Conservation (phyloP, 2,329 filamentous ascomycete genomes). For the Penicillium sp. region DNA sequence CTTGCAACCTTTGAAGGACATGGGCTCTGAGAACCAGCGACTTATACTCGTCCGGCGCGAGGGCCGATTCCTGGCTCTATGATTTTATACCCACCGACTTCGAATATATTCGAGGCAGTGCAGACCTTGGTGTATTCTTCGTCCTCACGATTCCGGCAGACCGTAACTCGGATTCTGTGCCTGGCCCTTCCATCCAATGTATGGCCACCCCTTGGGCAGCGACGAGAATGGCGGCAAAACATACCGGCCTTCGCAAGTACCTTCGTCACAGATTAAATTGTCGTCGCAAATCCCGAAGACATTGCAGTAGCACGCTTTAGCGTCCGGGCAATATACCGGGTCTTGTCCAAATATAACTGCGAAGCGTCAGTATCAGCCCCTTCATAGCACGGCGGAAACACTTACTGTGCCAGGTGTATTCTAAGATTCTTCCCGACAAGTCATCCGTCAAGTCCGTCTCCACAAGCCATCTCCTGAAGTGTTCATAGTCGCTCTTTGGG, state of each 20-base stretch:
- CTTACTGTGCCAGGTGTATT: constrained; percentile 61
- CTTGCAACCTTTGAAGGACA: not conserved
- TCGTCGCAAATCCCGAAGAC: constrained; percentile 60
- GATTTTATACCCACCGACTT: not conserved
- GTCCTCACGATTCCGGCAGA: constrained; percentile 24
- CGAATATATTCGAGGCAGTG: not conserved
- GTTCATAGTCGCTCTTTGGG: constrained; percentile 49
- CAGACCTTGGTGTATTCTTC: too few relatives aligned
- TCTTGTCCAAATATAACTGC: constrained; percentile 59
- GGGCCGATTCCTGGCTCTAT: not conserved
- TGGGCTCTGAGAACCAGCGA: not conserved
- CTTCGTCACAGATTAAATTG: constrained; percentile 40
- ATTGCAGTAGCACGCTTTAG: constrained; percentile 64
- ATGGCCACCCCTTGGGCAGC: constrained; percentile 63
- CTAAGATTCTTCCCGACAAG: constrained; percentile 54
- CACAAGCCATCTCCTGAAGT: constrained; percentile 50
- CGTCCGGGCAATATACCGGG: constrained; percentile 60
- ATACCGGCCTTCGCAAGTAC: constrained; percentile 57
- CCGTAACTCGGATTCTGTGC: constrained; percentile 33
- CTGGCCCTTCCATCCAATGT: constrained; percentile 51
- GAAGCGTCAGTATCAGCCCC: constrained; percentile 2
- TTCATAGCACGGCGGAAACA: constrained; percentile 7
- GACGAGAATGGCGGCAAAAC: constrained; percentile 57
- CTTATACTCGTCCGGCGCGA: not conserved
- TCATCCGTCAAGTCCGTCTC: constrained; percentile 49